Conservation (phyloP, 176 grass and related monocot genomes). For the Aegilops tauschii region DNA sequence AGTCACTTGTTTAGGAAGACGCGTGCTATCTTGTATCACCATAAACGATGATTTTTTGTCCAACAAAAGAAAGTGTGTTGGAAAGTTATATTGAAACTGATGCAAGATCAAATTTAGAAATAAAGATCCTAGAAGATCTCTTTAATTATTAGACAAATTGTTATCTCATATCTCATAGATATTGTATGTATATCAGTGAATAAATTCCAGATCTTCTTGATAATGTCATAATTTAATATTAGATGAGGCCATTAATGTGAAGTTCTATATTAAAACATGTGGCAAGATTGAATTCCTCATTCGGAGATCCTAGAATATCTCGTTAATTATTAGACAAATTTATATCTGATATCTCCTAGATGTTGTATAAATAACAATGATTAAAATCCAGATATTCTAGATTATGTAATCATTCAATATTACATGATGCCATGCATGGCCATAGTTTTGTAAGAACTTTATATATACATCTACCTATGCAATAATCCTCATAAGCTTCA, state of each 20-base stretch:
- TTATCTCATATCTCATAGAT: not conserved
- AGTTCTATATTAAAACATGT: not conserved
- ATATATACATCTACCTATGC: not conserved
- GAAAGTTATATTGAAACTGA: not conserved
- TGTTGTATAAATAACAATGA: not conserved
- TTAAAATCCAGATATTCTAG: not conserved
- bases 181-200: not conserved
- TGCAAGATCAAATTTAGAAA: not conserved
- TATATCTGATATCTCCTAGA: not conserved
- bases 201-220: not conserved
- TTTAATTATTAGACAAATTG: not conserved
- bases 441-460: not conserved
- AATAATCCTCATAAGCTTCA: not conserved
- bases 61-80: too few relatives aligned
- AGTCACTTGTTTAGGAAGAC: too few relatives aligned
- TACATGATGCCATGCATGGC: not conserved
- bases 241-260: not conserved
- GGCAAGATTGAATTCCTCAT: not conserved
- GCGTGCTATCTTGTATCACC: too few relatives aligned
- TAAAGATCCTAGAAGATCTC: not conserved
- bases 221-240: not conserved
- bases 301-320: not conserved
- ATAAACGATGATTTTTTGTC: too few relatives aligned
- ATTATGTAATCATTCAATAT: not conserved
- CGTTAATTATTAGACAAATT: not conserved